A percentile compares a stretch with the other conserved stretches of the same genome.
Conservation (phyloP, 352 stramenopile species). For the Phytophthora fragariae region DNA sequence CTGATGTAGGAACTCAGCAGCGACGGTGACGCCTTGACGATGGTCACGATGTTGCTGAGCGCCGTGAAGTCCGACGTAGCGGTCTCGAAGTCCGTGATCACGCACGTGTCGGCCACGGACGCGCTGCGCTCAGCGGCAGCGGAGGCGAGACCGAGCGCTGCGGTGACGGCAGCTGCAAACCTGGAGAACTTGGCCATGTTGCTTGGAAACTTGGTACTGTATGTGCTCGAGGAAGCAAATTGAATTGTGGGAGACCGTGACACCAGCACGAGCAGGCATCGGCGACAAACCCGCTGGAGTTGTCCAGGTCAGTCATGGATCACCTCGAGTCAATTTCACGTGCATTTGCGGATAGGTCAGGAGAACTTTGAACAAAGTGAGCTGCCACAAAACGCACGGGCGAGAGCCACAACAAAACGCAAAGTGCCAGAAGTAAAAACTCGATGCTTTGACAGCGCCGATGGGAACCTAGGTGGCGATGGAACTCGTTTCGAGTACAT, state of each 20-base stretch:
- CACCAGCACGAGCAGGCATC: conserved; percentile 19
- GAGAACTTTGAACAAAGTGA: conserved; percentile 20
- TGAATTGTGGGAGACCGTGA: conserved; percentile 21
- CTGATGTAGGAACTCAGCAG: conserved; percentile 44
- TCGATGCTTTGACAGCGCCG: neutral
- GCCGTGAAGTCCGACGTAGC: conserved; percentile 51
- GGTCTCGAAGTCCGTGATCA: conserved; percentile 51
- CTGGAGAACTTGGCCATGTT: conserved; percentile 34
- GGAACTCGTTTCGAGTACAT: neutral
- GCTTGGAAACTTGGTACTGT: conserved; percentile 14
- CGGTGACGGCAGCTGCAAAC: conserved; percentile 14
- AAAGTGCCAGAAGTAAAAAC: conserved; percentile 21
- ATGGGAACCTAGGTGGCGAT: neutral
- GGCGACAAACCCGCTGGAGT: conserved; percentile 8
- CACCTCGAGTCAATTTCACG: conserved; percentile 20
- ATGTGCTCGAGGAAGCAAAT: conserved; percentile 40
- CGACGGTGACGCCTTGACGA: conserved; percentile 47
- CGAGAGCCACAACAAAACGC: conserved; percentile 3
- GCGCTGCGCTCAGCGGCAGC: conserved; percentile 29
- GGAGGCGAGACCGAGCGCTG: conserved; percentile 21
- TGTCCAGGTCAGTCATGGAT: conserved; percentile 20
- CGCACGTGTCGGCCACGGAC: conserved; percentile 44
- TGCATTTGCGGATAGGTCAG: conserved; percentile 19
- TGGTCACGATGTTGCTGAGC: conserved; percentile 58
- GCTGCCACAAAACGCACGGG: conserved; percentile 18